Conservation (phyloP, 2,329 filamentous ascomycete genomes). For the Stagonosporopsis chrysanthemi region DNA sequence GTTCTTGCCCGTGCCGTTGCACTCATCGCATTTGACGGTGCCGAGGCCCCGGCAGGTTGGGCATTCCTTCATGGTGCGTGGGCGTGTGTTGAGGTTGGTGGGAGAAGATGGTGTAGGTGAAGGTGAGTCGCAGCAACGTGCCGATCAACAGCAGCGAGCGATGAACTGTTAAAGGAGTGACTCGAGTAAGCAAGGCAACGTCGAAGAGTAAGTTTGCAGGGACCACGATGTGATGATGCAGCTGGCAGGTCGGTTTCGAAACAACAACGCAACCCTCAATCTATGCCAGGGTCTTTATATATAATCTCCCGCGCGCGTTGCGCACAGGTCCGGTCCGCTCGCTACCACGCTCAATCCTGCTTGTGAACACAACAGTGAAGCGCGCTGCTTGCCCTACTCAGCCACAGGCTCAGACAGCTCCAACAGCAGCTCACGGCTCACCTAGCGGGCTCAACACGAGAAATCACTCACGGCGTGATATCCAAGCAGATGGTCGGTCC, state of each 20-base stretch:
- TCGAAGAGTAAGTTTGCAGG: conserved; percentile 1
- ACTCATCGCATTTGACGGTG: conserved; percentile 44
- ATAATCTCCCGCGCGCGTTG: conserved; percentile 20
- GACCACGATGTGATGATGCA: conserved; percentile 15
- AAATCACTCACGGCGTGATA: conserved; percentile 3
- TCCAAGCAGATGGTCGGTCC: conserved; percentile 1
- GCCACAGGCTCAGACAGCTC: conserved; percentile 17
- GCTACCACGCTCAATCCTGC: conserved; percentile 21
- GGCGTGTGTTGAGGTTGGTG: neutral
- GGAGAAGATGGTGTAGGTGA: neutral
- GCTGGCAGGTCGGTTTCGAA: conserved; percentile 26
- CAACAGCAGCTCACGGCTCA: conserved; percentile 15
- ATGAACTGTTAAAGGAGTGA: conserved; percentile 4
- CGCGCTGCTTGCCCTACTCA: conserved; percentile 14
- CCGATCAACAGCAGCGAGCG: conserved; percentile 7
- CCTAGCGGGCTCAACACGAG: conserved; percentile 19
- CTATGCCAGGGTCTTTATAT: conserved; percentile 28
- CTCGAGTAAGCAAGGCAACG: conserved; percentile 7
- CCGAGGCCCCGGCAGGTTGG: conserved; percentile 45
- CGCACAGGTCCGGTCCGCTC: conserved; percentile 21
- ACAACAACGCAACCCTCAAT: conserved; percentile 23
- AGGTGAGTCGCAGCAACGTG: neutral
- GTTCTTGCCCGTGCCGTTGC: conserved; percentile 36
- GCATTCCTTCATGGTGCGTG: conserved; percentile 40
- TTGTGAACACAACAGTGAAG: conserved; percentile 18